phyloP scores from a whole-genome alignment of 2,329 filamentous ascomycete species.

The Fonsecaea monophora region DNA sequence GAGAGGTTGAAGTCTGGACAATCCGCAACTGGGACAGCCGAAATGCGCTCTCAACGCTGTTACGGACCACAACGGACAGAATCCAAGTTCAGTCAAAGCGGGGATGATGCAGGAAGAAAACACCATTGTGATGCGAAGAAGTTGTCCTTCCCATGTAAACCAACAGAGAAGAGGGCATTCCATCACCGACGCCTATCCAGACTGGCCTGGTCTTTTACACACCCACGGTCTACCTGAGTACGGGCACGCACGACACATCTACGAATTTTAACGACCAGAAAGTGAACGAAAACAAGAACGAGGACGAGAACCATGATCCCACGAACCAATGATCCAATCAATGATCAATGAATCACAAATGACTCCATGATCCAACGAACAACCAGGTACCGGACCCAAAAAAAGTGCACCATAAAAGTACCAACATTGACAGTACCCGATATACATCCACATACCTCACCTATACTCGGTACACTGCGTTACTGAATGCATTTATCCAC shows the following conservation, averaged over 20 bases:
- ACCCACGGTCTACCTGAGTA: no score
- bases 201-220: background rate
- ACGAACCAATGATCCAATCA: background rate
- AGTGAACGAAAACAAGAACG: background rate
- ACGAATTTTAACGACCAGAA: background rate
- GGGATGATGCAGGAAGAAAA: background rate
- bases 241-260: no score
- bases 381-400: background rate
- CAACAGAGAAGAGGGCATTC: no score
- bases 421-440: no score
- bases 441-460: no score
- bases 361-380: no score
- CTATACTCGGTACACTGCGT: no score
- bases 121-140: no score
- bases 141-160: no score
- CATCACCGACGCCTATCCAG: no score
- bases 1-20: conserved; percentile 38
- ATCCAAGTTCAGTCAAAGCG: conserved; percentile 16
- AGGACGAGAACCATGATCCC: background rate
- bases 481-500: no score
- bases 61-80: conserved; percentile 38
- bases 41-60: conserved; percentile 36
- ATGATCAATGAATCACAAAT: no score
- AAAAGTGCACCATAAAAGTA: background rate
- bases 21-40: conserved; percentile 41